These are phyloP conservation scores for Blechomonas ayalai DNA, from an alignment of 208 protist genomes.

Conservation along the genomic window DNA sequence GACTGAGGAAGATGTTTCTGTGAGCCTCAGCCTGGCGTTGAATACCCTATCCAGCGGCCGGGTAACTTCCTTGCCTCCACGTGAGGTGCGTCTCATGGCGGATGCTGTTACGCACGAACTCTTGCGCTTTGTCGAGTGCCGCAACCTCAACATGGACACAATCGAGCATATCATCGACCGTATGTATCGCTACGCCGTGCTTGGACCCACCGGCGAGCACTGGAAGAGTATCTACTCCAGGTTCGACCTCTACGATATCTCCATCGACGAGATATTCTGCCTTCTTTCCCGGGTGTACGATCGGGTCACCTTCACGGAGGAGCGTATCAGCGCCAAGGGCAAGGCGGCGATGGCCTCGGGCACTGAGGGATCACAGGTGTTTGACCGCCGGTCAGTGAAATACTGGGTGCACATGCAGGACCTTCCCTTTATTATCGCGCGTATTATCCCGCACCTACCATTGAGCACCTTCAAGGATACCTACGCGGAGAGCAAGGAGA, in stretches of 20 bases:
- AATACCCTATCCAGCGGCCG: conserved; percentile 10
- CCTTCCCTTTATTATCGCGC: conserved; percentile 81
- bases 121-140: conserved; percentile 75
- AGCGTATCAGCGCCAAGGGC: conserved; percentile 46
- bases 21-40: conserved; percentile 33
- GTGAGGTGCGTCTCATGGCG: conserved; percentile 54
- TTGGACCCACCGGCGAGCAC: conserved; percentile 69
- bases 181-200: conserved; percentile 82
- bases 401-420: conserved; percentile 88
- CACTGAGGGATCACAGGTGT: conserved; percentile 73
- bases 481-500: conserved; percentile 54
- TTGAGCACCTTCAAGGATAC: conserved; percentile 84
- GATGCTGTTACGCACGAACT: conserved; percentile 74
- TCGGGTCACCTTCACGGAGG: conserved; percentile 56
- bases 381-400: conserved; percentile 83
- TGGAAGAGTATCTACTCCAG: conserved; percentile 66
- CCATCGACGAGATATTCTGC: conserved; percentile 68
- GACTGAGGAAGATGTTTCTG: conserved; percentile 22
- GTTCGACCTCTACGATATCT: conserved; percentile 50
- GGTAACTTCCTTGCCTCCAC: conserved; percentile 23
- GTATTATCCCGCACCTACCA: conserved; percentile 81
- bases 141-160: conserved; percentile 82
- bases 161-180: conserved; percentile 83
- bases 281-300: conserved; percentile 71
- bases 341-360: conserved; percentile 45